Conservation (phyloP, 495 filamentous ascomycete genomes). For the Trichoderma parareesei region DNA sequence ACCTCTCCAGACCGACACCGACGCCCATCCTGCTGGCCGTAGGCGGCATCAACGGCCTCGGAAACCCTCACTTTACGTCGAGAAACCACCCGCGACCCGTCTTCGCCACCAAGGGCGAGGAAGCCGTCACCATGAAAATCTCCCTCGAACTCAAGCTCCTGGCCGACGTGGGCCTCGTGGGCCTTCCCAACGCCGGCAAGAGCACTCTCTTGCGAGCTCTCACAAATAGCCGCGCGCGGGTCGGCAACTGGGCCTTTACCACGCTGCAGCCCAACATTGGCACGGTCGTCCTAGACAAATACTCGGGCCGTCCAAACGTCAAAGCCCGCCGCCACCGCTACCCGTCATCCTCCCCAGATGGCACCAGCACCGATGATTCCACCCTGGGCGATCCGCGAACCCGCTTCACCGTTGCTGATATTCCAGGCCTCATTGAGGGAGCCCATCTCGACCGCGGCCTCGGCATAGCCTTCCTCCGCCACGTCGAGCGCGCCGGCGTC, state of each 20-base stretch:
- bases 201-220: slow-evolving; percentile 84
- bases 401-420: slow-evolving; percentile 89
- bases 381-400: slow-evolving; percentile 46
- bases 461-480: slow-evolving; percentile 83
- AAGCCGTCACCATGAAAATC: slow-evolving; percentile 65
- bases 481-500: slow-evolving; percentile 87
- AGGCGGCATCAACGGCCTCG: slow-evolving; percentile 80
- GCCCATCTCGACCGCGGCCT: slow-evolving; percentile 90
- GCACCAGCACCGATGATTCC: slow-evolving; percentile 27
- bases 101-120: slow-evolving; percentile 81
- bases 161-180: slow-evolving; percentile 89
- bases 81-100: slow-evolving; percentile 61
- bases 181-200: slow-evolving; percentile 93
- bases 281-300: slow-evolving; percentile 82
- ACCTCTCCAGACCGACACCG: slow-evolving; percentile 73
- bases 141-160: slow-evolving; percentile 92
- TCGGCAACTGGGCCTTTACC: slow-evolving; percentile 95
- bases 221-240: slow-evolving; percentile 74
- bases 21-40: slow-evolving; percentile 82
- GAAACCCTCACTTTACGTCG: slow-evolving; percentile 86
- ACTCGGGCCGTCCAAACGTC: slow-evolving; percentile 52
- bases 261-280: slow-evolving; percentile 91
- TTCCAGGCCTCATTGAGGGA: slow-evolving; percentile 82
- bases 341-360: slow-evolving; percentile 18
- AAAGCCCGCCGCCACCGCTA: slow-evolving; percentile 21